Percentiles rank a stretch among this genome's conserved stretches.
phyloP scores from a whole-genome alignment of 2,329 filamentous ascomycete genomes.

The Cyphellophora attinorum region DNA sequence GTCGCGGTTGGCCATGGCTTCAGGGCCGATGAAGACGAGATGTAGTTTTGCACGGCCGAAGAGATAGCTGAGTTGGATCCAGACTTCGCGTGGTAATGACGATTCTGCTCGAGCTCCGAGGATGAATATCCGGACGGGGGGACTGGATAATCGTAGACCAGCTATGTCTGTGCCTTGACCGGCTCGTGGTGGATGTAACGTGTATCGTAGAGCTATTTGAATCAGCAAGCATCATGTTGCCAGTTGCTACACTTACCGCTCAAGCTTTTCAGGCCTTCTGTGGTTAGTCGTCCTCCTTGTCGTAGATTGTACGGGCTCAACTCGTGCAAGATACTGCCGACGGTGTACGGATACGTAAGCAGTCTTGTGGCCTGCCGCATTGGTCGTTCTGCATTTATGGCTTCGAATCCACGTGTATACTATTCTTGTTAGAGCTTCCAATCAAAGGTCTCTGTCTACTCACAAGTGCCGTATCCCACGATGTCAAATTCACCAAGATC shows the following conservation, averaged over 20 bases:
- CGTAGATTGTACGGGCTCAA: conserved; percentile 83
- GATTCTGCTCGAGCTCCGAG: conserved; percentile 95
- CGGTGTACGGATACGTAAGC: conserved; percentile 85
- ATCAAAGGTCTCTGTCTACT: too few species aligned
- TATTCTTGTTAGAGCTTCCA: too few species aligned
- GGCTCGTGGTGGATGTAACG: conserved; percentile 73
- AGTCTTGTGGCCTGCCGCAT: conserved; percentile 90
- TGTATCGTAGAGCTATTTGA: conserved; percentile 71
- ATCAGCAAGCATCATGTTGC: conserved; percentile 13
- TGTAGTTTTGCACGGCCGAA: conserved; percentile 91
- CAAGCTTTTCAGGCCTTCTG: conserved; percentile 86
- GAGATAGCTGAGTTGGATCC: conserved; percentile 87
- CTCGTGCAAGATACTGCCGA: conserved; percentile 87
- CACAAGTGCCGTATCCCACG: conserved; percentile 96
- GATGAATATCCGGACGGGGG: conserved; percentile 84
- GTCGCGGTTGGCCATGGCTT: conserved; percentile 91
- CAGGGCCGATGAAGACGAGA: conserved; percentile 87
- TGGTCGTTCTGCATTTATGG: conserved; percentile 79
- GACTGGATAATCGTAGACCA: conserved; percentile 72
- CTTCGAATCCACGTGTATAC: conserved; percentile 75
- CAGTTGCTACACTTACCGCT: conserved; percentile 55
- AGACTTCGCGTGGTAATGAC: conserved; percentile 83
- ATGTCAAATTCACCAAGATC: conserved; percentile 90
- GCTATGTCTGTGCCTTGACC: conserved; percentile 67
- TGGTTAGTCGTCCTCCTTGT: conserved; percentile 64